phyloP scores from a whole-genome alignment of 345 rosid genomes.

The Boechera retrofracta region DNA sequence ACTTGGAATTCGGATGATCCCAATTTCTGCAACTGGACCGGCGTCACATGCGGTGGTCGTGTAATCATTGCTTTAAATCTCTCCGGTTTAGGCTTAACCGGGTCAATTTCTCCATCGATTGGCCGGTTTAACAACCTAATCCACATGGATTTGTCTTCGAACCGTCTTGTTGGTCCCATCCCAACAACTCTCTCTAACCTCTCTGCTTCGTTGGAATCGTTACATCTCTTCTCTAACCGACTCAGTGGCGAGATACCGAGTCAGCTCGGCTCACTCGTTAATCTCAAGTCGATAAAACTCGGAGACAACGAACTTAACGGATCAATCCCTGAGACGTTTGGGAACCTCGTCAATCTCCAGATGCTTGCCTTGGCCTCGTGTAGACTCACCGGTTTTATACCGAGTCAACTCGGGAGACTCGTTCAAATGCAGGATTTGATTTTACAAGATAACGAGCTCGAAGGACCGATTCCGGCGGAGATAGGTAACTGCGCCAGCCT shows the following conservation, averaged over 20 bases:
- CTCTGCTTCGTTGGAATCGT: slow-evolving; percentile 58
- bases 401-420: slow-evolving; percentile 71
- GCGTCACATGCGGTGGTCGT: slow-evolving; percentile 70
- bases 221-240: slow-evolving; percentile 67
- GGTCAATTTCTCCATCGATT: slow-evolving; percentile 57
- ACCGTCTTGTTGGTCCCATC: slow-evolving; percentile 61
- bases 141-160: slow-evolving; percentile 71
- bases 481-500: slow-evolving; percentile 57
- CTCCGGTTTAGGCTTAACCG: slow-evolving; percentile 66
- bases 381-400: slow-evolving; percentile 73
- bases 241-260: slow-evolving; percentile 75
- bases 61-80: slow-evolving; percentile 63
- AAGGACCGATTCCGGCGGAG: slow-evolving; percentile 67
- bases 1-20: slow-evolving; percentile 57
- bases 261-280: slow-evolving; percentile 61
- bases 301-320: slow-evolving; percentile 73
- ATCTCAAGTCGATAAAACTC: slow-evolving; percentile 64
- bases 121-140: slow-evolving; percentile 58
- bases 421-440: slow-evolving; percentile 56
- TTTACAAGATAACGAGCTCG: slow-evolving; percentile 64
- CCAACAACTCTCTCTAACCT: slow-evolving; percentile 74
- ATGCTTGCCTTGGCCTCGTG: slow-evolving; percentile 66
- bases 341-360: slow-evolving; percentile 66
- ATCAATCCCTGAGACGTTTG: slow-evolving; percentile 56
- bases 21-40: slow-evolving; percentile 68